These are phyloP conservation scores for Yarrowia osloensis DNA, from an alignment of 805 yeast species.

Conservation along the genomic window DNA sequence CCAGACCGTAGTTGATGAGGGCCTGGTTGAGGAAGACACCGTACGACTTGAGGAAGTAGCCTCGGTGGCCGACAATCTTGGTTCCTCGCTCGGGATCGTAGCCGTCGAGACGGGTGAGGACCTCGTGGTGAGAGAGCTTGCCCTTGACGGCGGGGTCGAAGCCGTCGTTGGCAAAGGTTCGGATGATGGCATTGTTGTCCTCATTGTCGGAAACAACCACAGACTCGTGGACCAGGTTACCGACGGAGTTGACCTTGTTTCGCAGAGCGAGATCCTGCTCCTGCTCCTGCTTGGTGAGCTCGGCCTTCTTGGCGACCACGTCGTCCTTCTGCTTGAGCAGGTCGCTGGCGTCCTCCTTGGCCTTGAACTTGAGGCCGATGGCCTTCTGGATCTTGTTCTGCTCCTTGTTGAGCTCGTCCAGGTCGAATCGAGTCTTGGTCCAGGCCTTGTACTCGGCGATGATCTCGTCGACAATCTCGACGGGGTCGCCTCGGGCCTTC, in stretches of 20 bases:
- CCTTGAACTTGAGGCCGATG: conserved; percentile 88
- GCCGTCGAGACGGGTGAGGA: conserved; percentile 90
- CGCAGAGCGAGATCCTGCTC: conserved; percentile 75
- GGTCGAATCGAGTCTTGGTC: conserved; percentile 85
- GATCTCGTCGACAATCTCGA: conserved; percentile 94
- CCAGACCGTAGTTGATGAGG: conserved; percentile 90
- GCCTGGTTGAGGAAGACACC: conserved; percentile 99
- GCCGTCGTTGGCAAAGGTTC: conserved; percentile 83
- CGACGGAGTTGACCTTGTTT: conserved; percentile 82
- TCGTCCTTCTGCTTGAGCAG: conserved; percentile 79
- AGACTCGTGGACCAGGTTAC: conserved; percentile 90
- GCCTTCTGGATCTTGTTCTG: conserved; percentile 89
- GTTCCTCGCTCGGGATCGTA: conserved; percentile 99
- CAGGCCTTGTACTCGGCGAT: conserved; percentile 87
- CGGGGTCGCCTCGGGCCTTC: conserved; percentile 90
- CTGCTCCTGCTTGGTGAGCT: conserved; percentile 66
- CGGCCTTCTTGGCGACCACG: conserved; percentile 68
- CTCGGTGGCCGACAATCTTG: conserved; percentile 96
- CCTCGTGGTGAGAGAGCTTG: conserved; percentile 93
- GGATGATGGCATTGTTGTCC: conserved; percentile 84
- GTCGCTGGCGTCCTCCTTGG: conserved; percentile 90
- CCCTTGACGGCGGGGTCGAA: conserved; percentile 71
- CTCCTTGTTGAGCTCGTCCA: conserved; percentile 86
- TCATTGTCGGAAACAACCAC: conserved; percentile 88
- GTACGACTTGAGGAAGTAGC: conserved; percentile 89